Conservation (phyloP, 2,329 filamentous ascomycete genomes). For the Penicillium sp. region DNA sequence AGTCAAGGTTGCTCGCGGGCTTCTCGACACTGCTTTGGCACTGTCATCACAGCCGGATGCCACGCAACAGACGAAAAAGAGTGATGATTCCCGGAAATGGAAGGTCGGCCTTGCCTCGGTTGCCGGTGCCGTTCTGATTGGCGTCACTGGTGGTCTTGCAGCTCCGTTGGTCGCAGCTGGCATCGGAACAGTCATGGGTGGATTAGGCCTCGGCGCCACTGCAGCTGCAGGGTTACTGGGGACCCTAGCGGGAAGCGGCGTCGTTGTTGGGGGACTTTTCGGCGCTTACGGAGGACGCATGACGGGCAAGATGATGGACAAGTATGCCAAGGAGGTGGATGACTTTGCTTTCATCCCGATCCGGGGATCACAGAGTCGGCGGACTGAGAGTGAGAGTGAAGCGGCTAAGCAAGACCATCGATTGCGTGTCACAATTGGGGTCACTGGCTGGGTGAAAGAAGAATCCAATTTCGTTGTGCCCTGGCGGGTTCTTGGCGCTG, state of each 20-base stretch:
- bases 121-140: constrained; percentile 82
- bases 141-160: constrained; percentile 72
- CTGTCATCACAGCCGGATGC: constrained; percentile 75
- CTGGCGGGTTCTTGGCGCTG: constrained; percentile 70
- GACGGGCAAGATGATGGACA: constrained; percentile 79
- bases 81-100: constrained; percentile 62
- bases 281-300: constrained; percentile 85
- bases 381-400: constrained; percentile 42
- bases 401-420: constrained; percentile 55
- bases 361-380: constrained; percentile 46
- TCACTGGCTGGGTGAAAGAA: constrained; percentile 74
- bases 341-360: constrained; percentile 85
- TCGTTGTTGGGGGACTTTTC: constrained; percentile 79
- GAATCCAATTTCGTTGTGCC: constrained; percentile 68
- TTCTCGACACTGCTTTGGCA: constrained; percentile 70
- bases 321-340: constrained; percentile 78
- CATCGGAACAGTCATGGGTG: constrained; percentile 72
- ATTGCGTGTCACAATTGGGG: constrained; percentile 74
- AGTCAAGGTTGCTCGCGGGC: constrained; percentile 65
- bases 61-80: constrained; percentile 65
- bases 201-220: constrained; percentile 67
- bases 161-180: constrained; percentile 72
- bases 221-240: constrained; percentile 76
- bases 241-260: constrained; percentile 69
- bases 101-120: constrained; percentile 85